Percentiles rank a stretch among this genome's conserved stretches.
These are phyloP conservation scores for Lentinula aciculospora DNA, from an alignment of 768 basidiomycete genomes.

Conservation along the genomic window DNA sequence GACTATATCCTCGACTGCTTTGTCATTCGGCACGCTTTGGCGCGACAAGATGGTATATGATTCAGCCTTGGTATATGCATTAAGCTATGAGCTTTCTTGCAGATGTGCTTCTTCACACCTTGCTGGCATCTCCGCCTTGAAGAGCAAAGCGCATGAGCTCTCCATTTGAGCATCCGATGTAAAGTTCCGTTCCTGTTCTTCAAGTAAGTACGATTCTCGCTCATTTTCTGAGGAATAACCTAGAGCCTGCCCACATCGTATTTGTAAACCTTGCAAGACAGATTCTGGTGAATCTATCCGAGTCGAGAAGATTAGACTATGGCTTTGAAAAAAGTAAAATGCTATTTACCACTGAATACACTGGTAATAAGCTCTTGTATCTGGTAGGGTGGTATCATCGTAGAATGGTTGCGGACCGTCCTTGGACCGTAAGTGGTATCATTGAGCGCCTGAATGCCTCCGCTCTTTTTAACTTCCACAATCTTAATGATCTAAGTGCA, in stretches of 20 bases:
- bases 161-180: slow-evolving; percentile 82
- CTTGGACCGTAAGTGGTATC: not conserved
- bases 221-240: slow-evolving; percentile 28
- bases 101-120: slow-evolving; percentile 26
- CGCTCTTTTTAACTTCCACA: not conserved
- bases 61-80: slow-evolving; percentile 33
- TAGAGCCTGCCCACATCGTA: slow-evolving; percentile 53
- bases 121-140: slow-evolving; percentile 48
- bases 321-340: not conserved
- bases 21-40: slow-evolving; percentile 61
- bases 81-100: not conserved
- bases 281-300: slow-evolving; percentile 7
- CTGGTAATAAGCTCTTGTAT: slow-evolving; percentile 41
- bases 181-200: slow-evolving; percentile 70
- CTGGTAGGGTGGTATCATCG: slow-evolving; percentile 52
- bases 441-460: not conserved
- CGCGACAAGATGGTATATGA: slow-evolving; percentile 65
- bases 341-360: slow-evolving; percentile 16
- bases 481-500: not conserved
- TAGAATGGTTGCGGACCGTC: not conserved
- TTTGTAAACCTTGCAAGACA: slow-evolving; percentile 16
- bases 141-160: slow-evolving; percentile 76
- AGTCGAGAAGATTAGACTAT: slow-evolving; percentile 2
- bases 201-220: not conserved
- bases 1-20: slow-evolving; percentile 76